Base-by-base conservation (phyloP, 768 basidiomycete species). In the Arthromyces matolae region DNA sequence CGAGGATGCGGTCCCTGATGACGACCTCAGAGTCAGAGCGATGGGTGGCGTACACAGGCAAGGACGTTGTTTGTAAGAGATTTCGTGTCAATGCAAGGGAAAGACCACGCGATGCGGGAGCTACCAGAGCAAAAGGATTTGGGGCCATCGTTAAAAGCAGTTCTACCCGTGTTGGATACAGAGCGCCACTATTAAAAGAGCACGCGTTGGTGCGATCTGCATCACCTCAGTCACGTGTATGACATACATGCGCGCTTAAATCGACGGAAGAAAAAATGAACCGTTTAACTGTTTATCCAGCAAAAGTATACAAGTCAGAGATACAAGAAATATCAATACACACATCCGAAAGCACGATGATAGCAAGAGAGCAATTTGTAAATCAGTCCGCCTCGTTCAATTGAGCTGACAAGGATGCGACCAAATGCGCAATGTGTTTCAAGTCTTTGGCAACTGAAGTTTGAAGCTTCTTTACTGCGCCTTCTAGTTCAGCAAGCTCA, bases 11-110 rank as follows among this genome's bases (percentile, higher is more conserved):
- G 34, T 65, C 61, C 40, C 69, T 70, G 35, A 79, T 64, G 14
- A 57, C 54, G 12, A 66, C 57, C 12, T 69, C 60, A 18, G 64
- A 60, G 4, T 60, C 60, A 8, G 66, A 63, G 40, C 81, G 76
- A 60, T 78, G 72, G 8, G 76, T 79, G n/a, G 78, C 77, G 54
- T 71, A 79, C 8, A 83, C 74, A 2, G 80, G 80, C 20, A 78
- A 60, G 12, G 63, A 54, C 14, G 80, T 80, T 3, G 70, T 71
- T 43, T 68, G 67, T 29, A 82, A 70, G 49, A 76, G 75, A 58
- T 77, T 73, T 13, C 79, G 72, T 10, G 78, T 76, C 24, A 83
- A 67, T 3, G 79, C 77, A 23, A 79, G 68, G 6, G 77, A 78
- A 19, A 83, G 68, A 4, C 81, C 81, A 14, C 81, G 71, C 14